A percentile compares a stretch with the other conserved stretches of the same genome.
phyloP scores from a whole-genome alignment of 1,284 basidiomycete species.

The Ganoderma sp. region DNA sequence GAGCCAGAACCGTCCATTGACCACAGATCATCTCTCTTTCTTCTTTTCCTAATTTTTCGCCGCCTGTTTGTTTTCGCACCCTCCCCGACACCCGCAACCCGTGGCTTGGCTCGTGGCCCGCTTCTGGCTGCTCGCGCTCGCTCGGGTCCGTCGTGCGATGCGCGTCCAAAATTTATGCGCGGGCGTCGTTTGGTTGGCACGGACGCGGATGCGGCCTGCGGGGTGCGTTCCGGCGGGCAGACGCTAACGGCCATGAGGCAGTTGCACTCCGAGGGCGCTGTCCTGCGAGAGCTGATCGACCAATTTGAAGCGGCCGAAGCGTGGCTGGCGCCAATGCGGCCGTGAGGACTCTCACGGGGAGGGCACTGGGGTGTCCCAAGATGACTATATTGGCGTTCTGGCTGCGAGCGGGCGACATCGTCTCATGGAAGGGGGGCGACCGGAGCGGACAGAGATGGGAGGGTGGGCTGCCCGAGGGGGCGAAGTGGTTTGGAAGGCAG shows the following conservation, averaged over 20 bases:
- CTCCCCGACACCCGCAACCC: background rate
- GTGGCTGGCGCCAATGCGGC: slow-evolving; percentile 92
- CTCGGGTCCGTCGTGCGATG: background rate
- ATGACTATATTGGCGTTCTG: slow-evolving; percentile 22
- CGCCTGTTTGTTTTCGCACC: slow-evolving; percentile 17
- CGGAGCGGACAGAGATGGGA: slow-evolving; percentile 13
- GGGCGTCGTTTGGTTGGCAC: background rate
- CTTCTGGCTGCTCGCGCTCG: background rate
- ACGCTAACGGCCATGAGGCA: slow-evolving; percentile 88
- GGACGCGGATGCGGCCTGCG: slow-evolving; percentile 4
- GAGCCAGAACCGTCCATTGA: slow-evolving; percentile 14
- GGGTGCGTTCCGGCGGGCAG: slow-evolving; percentile 46
- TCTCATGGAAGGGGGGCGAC: slow-evolving; percentile 12
- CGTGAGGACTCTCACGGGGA: slow-evolving; percentile 50
- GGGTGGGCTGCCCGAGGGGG: slow-evolving; percentile 12
- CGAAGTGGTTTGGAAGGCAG: slow-evolving; percentile 3
- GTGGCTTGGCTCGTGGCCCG: background rate
- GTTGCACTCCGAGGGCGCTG: slow-evolving; percentile 82
- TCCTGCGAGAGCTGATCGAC: slow-evolving; percentile 83
- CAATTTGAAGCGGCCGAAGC: slow-evolving; percentile 95
- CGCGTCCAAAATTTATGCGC: background rate
- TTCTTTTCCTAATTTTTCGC: slow-evolving; percentile 26
- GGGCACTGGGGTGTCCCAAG: slow-evolving; percentile 16
- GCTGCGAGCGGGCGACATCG: slow-evolving; percentile 10
- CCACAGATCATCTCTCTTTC: slow-evolving; percentile 14